A percentile compares a stretch with the other conserved stretches of the same genome.
These are phyloP conservation scores for Mallotus nudiflorus DNA, from an alignment of 345 rosid genomes.

Conservation along the genomic window DNA sequence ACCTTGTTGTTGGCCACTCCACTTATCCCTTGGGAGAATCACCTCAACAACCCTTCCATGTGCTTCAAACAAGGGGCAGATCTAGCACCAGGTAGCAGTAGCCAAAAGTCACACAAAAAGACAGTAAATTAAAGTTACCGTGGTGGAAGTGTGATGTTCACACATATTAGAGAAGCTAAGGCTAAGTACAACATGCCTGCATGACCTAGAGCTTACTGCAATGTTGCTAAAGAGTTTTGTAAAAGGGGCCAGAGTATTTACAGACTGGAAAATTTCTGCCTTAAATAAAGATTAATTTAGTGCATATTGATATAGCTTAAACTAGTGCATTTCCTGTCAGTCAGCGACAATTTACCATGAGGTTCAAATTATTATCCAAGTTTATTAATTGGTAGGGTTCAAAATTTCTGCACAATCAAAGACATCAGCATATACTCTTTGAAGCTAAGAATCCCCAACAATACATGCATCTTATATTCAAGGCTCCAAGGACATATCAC, in stretches of 20 bases:
- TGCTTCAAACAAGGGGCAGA: conserved; percentile 64
- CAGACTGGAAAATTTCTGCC: not conserved
- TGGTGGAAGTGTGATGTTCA: not conserved
- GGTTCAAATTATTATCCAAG: not conserved
- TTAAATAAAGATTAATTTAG: not conserved
- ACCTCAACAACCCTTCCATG: conserved; percentile 74
- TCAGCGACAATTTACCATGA: not conserved
- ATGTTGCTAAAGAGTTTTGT: not conserved
- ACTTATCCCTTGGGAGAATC: conserved; percentile 71
- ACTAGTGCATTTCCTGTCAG: not conserved
- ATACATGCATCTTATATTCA: not conserved
- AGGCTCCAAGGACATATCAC: not conserved
- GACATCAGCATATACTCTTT: not conserved
- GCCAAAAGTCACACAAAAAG: conserved; percentile 10
- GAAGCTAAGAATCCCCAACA: not conserved
- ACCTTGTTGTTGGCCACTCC: conserved; percentile 72
- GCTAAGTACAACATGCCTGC: not conserved
- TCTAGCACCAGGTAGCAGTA: conserved; percentile 38
- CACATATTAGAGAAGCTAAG: not conserved
- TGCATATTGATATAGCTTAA: no score
- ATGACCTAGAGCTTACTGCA: not conserved
- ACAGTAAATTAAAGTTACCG: not conserved
- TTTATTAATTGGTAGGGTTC: no score
- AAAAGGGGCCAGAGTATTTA: not conserved
- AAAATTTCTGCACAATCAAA: not conserved